These are phyloP conservation scores for Grosmannia penicillata DNA, from an alignment of 2,329 filamentous ascomycete genomes.

Conservation along the genomic window DNA sequence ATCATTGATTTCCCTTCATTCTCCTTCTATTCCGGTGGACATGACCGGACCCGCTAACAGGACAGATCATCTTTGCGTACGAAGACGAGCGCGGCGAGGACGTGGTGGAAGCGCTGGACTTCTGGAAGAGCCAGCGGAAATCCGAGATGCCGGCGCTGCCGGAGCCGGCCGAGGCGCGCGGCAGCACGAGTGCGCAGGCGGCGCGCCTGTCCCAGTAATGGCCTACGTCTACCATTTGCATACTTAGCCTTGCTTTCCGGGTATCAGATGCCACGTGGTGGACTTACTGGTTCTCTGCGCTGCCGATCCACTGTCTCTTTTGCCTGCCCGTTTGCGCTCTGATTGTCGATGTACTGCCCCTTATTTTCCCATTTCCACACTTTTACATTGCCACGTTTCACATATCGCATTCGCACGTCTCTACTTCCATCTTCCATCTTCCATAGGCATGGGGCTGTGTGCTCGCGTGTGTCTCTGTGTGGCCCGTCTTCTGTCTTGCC, in stretches of 20 bases:
- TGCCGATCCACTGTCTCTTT: not conserved
- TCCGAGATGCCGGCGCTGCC: slow-evolving; percentile 14
- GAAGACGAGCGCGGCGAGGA: slow-evolving; percentile 92
- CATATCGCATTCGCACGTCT: too few species aligned
- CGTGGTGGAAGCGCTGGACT: slow-evolving; percentile 87
- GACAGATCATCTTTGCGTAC: slow-evolving; percentile 88
- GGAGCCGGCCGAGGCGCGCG: not conserved
- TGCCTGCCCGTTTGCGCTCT: not conserved
- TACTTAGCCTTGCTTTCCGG: too few species aligned
- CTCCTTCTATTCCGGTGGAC: slow-evolving; percentile 16
- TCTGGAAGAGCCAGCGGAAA: slow-evolving; percentile 62
- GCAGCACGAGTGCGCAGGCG: not conserved
- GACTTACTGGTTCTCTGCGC: too few species aligned
- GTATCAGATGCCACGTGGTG: too few species aligned
- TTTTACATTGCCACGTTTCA: too few species aligned
- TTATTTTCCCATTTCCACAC: too few species aligned
- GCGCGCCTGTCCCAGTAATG: slow-evolving; percentile 7
- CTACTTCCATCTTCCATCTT: too few species aligned
- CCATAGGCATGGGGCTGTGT: too few species aligned
- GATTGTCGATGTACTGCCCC: too few species aligned
- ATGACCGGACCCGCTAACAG: slow-evolving; percentile 17
- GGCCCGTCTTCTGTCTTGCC: too few species aligned
- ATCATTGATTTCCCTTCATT: slow-evolving; percentile 21
- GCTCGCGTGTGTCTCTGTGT: too few species aligned
- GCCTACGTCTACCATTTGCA: too few species aligned